phyloP scores from a whole-genome alignment of 495 filamentous ascomycete species.

The Glutinoglossum americanum region DNA sequence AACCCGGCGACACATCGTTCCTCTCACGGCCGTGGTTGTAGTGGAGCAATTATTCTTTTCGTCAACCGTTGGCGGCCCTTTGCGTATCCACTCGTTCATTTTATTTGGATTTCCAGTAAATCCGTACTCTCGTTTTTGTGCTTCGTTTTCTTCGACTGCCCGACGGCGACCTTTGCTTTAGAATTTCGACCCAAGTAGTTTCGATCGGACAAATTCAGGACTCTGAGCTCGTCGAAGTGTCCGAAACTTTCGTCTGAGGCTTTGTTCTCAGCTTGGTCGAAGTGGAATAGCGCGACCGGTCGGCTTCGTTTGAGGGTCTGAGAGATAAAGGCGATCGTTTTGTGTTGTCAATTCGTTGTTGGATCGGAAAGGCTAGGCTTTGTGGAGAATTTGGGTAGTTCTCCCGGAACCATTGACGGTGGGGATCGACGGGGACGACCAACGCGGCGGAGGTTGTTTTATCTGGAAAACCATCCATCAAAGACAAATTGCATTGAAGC shows the following conservation, averaged over 20 bases:
- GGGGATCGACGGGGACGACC: neutral
- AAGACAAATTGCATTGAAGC: neutral
- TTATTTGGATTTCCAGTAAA: neutral
- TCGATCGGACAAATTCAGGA: neutral
- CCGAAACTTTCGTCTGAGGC: neutral
- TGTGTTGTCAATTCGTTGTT: neutral
- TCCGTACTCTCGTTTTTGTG: constrained; percentile 3
- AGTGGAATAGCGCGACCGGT: neutral
- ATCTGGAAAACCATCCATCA: neutral
- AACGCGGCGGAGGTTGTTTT: neutral
- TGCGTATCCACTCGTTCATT: neutral
- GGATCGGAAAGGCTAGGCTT: neutral
- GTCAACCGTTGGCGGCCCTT: neutral
- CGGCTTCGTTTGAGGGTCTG: neutral
- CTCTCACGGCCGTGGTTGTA: neutral
- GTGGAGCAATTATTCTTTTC: constrained; percentile 1
- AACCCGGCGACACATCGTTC: neutral
- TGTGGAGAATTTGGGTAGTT: neutral
- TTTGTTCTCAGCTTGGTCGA: neutral
- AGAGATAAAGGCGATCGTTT: neutral
- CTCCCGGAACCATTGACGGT: neutral
- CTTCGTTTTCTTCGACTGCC: constrained; percentile 1
- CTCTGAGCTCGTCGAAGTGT: neutral
- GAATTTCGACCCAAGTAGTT: neutral
- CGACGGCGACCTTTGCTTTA: neutral